Evolutionary conservation across 768 basidiomycete genomes (phyloP).

Genomic region (Neoboletus brunneissimus): DNA sequence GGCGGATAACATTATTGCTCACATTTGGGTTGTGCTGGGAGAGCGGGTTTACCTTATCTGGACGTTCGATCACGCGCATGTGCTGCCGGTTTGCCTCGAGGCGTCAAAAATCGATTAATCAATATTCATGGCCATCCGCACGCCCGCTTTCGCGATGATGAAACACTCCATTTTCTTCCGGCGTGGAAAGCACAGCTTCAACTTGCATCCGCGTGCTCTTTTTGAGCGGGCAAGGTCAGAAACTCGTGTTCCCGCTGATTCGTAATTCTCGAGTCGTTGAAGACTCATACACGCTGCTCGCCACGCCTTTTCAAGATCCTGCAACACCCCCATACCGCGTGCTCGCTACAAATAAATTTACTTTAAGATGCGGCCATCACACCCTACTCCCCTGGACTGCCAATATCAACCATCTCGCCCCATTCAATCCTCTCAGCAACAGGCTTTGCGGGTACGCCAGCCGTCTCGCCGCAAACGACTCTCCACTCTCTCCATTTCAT

Average conservation of each 20-base stretch:
- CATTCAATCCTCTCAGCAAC: slow-evolving; percentile 19
- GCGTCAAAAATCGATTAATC: not conserved
- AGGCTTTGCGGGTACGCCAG: slow-evolving; percentile 26
- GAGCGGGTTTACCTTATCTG: slow-evolving; percentile 4
- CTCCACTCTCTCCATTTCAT: slow-evolving; percentile 27
- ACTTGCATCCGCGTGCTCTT: slow-evolving; percentile 15
- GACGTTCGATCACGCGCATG: not conserved
- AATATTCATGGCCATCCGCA: not conserved
- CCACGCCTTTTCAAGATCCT: slow-evolving; percentile 30
- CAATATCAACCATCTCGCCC: slow-evolving; percentile 27
- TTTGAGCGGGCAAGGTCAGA: slow-evolving; percentile 22
- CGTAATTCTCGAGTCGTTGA: slow-evolving; percentile 9
- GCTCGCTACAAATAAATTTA: slow-evolving; percentile 19
- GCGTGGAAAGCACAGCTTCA: slow-evolving; percentile 21
- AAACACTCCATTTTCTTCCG: slow-evolving; percentile 11
- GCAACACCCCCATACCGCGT: slow-evolving; percentile 31
- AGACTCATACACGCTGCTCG: slow-evolving; percentile 22
- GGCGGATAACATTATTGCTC: not conserved
- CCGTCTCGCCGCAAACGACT: slow-evolving; percentile 35
- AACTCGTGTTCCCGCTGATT: slow-evolving; percentile 28
- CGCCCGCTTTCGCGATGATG: slow-evolving; percentile 9
- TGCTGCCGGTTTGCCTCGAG: slow-evolving; percentile 25
- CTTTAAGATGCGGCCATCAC: slow-evolving; percentile 31
- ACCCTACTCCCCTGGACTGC: slow-evolving; percentile 19
- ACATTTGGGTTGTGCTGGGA: not conserved